phyloP scores from a whole-genome alignment of 345 rosid genomes.

The Syzygium grande region DNA sequence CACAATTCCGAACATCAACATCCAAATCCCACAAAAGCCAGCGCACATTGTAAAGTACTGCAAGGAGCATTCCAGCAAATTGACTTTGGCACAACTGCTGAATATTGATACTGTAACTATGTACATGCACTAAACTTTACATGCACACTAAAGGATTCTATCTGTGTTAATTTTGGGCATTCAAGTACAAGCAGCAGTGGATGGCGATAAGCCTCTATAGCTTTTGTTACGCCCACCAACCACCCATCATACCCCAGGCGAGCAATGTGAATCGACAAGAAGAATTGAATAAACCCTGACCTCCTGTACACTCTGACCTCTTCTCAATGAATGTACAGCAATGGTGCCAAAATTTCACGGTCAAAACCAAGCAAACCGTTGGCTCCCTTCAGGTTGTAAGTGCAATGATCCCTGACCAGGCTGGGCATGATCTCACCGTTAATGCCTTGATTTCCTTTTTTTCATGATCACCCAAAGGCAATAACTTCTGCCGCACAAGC shows the following conservation, averaged over 20 bases:
- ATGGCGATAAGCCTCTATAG: neutral
- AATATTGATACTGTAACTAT: neutral
- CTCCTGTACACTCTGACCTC: conserved; percentile 41
- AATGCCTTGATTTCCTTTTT: neutral
- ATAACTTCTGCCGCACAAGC: neutral
- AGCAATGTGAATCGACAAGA: neutral
- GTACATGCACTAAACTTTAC: neutral
- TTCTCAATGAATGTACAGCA: conserved; percentile 38
- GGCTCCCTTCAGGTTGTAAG: neutral
- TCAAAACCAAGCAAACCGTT: neutral
- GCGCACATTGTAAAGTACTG: neutral
- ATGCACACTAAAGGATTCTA: neutral
- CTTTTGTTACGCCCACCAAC: neutral
- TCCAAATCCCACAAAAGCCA: neutral
- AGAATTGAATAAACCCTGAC: conserved; percentile 14
- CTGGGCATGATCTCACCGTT: conserved; percentile 1
- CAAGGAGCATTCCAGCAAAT: neutral
- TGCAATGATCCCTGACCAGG: neutral
- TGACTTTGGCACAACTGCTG: neutral
- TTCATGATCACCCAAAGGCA: neutral
- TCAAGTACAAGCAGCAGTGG: neutral
- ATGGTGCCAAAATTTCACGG: conserved; percentile 10
- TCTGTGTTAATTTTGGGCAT: neutral
- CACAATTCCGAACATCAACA: neutral
- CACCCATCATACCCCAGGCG: neutral